Conservation (phyloP, 768 basidiomycete species). For the Pleurotus sapidus region DNA sequence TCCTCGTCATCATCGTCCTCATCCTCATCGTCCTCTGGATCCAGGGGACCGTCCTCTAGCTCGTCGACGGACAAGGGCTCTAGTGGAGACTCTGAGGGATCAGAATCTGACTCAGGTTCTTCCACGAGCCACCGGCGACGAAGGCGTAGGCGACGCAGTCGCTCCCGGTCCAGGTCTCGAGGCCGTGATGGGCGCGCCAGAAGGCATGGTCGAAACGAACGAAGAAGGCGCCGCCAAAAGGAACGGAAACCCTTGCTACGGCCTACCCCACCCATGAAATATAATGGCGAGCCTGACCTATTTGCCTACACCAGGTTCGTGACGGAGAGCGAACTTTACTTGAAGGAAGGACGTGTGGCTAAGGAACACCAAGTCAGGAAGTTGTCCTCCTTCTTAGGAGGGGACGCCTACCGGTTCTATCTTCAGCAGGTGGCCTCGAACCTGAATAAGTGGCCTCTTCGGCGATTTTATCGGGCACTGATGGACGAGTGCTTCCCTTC, state of each 20-base stretch:
- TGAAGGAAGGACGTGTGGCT: slow-evolving; percentile 17
- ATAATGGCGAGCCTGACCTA: slow-evolving; percentile 21
- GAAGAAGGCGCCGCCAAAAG: neutral
- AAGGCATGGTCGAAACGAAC: neutral
- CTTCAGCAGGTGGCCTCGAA: slow-evolving; percentile 21
- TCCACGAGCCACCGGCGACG: neutral
- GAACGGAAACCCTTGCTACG: slow-evolving; percentile 11
- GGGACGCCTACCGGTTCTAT: slow-evolving; percentile 29
- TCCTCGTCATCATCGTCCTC: neutral
- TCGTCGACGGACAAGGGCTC: neutral
- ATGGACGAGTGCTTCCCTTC: slow-evolving; percentile 36
- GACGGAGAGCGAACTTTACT: slow-evolving; percentile 19
- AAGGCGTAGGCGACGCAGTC: too few species aligned
- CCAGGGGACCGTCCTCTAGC: neutral
- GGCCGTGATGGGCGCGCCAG: neutral
- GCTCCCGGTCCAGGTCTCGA: neutral
- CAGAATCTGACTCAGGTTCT: neutral
- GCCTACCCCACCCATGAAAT: slow-evolving; percentile 19
- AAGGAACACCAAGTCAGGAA: slow-evolving; percentile 14
- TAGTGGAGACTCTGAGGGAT: neutral
- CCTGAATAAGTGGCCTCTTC: slow-evolving; percentile 21
- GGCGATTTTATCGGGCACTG: slow-evolving; percentile 27
- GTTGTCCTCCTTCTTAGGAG: slow-evolving; percentile 25
- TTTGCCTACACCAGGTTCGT: slow-evolving; percentile 23
- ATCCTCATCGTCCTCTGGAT: neutral